phyloP scores from a whole-genome alignment of 805 yeast genomes.

The Jamesozyma rosinii region DNA sequence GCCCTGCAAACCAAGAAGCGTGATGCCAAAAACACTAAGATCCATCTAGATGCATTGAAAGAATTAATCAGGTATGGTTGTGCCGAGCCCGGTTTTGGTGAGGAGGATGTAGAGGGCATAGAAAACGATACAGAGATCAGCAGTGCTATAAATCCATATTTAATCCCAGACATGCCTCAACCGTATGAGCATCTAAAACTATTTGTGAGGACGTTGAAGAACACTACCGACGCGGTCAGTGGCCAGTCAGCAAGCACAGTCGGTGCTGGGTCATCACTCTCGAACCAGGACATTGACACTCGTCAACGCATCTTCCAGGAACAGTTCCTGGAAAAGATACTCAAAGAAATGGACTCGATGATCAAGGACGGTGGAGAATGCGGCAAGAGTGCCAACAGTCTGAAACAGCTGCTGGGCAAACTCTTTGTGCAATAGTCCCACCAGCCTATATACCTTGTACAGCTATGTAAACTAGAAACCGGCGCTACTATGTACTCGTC shows the following conservation, averaged over 20 bases:
- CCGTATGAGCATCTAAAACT: conserved; percentile 59
- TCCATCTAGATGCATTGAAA: conserved; percentile 32
- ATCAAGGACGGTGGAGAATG: conserved; percentile 66
- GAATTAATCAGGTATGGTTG: conserved; percentile 40
- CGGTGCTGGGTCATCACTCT: conserved; percentile 4
- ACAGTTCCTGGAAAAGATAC: conserved; percentile 41
- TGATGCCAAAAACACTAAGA: conserved; percentile 18
- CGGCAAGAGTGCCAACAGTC: conserved; percentile 41
- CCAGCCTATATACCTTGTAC: neutral
- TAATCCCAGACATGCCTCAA: conserved; percentile 47
- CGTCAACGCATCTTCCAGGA: conserved; percentile 38
- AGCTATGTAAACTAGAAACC: neutral
- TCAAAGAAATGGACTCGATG: conserved; percentile 40
- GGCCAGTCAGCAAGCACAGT: conserved; percentile 13
- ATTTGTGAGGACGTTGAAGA: conserved; percentile 36
- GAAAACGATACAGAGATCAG: neutral
- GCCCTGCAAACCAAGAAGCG: conserved; percentile 17
- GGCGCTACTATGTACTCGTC: neutral
- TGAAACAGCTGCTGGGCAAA: conserved; percentile 15
- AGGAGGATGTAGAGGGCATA: conserved; percentile 2
- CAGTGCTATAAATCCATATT: conserved; percentile 30
- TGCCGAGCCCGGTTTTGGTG: conserved; percentile 1
- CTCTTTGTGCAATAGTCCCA: neutral
- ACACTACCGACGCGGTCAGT: conserved; percentile 1
- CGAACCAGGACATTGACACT: conserved; percentile 20